Base-by-base conservation (phyloP, 1,284 basidiomycete genomes). In the Apiotrichum gamsii region DNA sequence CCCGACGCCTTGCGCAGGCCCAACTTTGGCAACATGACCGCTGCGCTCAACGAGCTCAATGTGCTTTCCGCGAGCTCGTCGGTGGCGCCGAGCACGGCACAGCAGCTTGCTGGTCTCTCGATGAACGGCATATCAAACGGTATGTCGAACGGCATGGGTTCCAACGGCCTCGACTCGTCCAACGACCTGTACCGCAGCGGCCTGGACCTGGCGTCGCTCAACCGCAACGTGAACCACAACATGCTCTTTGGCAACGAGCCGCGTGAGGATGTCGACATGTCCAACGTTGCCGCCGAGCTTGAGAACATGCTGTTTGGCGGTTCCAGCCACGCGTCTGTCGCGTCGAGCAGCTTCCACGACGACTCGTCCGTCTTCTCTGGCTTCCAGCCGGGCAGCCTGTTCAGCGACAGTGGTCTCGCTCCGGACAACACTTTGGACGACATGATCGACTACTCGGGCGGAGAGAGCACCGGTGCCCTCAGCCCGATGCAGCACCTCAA, bases 361-460 rank as follows among this genome's bases (percentile, higher is more conserved):
- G 58, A 57, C 24, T 49, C 54, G 21, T 67, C 65, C 0, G 56
- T 54, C 15, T 67, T 61, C 49, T 68, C 65, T 14, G 57, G 47
- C 20, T 60, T 59, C 45, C 40, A 47, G 14, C 42, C 40, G 16
- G 45, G 47, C 20, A 56, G 50, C 16, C 43, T 66, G 21, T 70
- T 58, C 52, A 67, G 63, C 41, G 54, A 68, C 18, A 63, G 60
- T 40, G 65, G 62, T 8, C 40, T 65, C 13, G 57, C 60, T 11
- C 65, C 67, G 3, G 56, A 58, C 20, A 57, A 52, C 43, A 29
- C 38, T 10, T 58, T 66, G 47, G 63, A 67, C 44, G 57, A 59
- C 32, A 65, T 66, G 52, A 59, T 66, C 32, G 62, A 69, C 45
- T 68, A 62, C 47, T 61, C 68, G 10, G 67, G 65, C 21, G 66